Evolutionary conservation across 2,329 filamentous ascomycete genomes (phyloP), one percentile per base, ranked within the genome.

Genomic region (Blastomyces emzantsi): DNA sequence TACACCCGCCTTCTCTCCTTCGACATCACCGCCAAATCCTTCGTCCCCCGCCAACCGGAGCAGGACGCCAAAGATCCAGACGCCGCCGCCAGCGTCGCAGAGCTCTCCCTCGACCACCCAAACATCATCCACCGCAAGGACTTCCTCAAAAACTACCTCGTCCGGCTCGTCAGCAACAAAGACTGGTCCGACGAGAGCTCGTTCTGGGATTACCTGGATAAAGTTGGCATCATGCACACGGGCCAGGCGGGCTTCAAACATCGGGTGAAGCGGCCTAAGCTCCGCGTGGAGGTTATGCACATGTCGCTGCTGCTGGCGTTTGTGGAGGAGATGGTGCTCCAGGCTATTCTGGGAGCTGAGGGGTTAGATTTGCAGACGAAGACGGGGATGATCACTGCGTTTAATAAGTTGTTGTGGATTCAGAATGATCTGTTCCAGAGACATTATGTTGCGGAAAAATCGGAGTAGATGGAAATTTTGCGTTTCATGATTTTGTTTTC

Each of bases 361-460:
- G 67, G 63, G 1, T 59, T 71, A 25, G 71, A 71, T 36, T 19
- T 67, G n/a, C 62, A 67, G 55, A 69, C 64, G 5, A 71, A 69
- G 61, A 67, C 68, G 33, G 65, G 67, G 57, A 66, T 70, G 15
- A 56, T 72, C 33, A 65, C 64, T 13, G 71, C 71, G 11, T 68
- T 70, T 52, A 72, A 72, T 65, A 73, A 72, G 66, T 62, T 71
- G 51, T 61, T 72, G 45, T 73, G 71, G 71, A 70, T 73, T 49
- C 71, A 73, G 66, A 73, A 73, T 64, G 71, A 73, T 62, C 63
- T 72, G 30, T 72, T 72, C 64, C 66, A 69, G 56, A 69, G 69
- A 59, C 69, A 72, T 56, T 72, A 72, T 62, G 62, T 66, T 52
- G 45, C 58, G 15, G 62, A 66, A 36, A 54, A 59, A 8, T 62